Percentiles rank a stretch among this genome's conserved stretches.
These are phyloP conservation scores for Boletus patriciae DNA, from an alignment of 768 basidiomycete species.

Conservation along the genomic window DNA sequence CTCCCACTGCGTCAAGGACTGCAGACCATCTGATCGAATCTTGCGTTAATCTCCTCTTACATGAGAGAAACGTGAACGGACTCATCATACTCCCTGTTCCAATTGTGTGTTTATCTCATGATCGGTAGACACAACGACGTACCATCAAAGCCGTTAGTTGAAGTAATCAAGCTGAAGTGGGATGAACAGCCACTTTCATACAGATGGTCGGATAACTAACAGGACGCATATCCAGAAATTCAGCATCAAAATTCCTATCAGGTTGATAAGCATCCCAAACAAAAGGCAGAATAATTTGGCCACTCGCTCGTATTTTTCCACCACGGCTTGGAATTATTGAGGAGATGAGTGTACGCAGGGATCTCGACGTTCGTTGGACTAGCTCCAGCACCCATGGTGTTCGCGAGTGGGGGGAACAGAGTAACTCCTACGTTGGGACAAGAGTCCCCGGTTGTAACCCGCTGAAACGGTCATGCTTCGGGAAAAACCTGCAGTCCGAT, in stretches of 20 bases:
- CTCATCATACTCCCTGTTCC: constrained; percentile 7
- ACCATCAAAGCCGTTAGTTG: constrained; percentile 3
- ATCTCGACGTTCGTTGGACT: not conserved
- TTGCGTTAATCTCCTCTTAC: not conserved
- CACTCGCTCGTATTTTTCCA: too few species aligned
- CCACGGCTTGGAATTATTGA: not conserved
- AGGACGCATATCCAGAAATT: constrained; percentile 6
- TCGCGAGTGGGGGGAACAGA: too few species aligned
- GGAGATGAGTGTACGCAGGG: not conserved
- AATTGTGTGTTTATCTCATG: not conserved
- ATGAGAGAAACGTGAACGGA: not conserved
- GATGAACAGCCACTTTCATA: not conserved
- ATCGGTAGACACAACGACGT: not conserved
- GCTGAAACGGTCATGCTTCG: too few species aligned
- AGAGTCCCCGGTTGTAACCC: not conserved
- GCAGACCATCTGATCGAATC: constrained; percentile 1
- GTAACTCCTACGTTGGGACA: too few species aligned
- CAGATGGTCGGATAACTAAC: not conserved
- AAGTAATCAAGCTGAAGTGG: constrained; percentile 1
- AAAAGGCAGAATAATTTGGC: too few species aligned
- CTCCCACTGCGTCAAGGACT: constrained; percentile 2
- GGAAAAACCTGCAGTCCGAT: too few species aligned
- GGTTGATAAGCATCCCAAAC: too few species aligned
- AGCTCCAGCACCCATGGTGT: not conserved
- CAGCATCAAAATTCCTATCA: not conserved